Base-by-base conservation (phyloP, 1,284 basidiomycete species). In the Bjerkandera adusta region DNA sequence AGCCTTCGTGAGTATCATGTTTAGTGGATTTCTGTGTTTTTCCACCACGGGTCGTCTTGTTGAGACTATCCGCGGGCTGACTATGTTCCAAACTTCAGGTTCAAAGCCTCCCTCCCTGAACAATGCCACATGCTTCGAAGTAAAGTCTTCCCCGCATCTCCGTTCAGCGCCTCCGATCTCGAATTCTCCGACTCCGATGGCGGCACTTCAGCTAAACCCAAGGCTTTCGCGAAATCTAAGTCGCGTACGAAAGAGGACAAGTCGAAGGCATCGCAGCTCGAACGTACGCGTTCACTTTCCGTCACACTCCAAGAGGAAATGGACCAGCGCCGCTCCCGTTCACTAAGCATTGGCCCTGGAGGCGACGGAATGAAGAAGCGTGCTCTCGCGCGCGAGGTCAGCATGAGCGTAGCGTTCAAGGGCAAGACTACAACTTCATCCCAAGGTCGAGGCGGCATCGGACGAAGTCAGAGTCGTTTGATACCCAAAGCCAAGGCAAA, bases 361-460 rank as follows among this genome's bases (percentile, higher is more conserved):
- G n/a, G n/a, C n/a, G 55, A 61, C 0, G 52, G 62, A 34, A 66
- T 75, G 56, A 51, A 53, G 39, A 77, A 76, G 52, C 70, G 74
- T 6, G 63, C 73, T 3, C 62, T 86, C 15, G 77, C 73, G 47
- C 72, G 81, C 26, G 85, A 88, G 61, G 71, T 88, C 53, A 86
- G 81, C 63, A 88, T 88, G 85, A 80, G 78, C 11, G 75, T 81
- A 20, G 75, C 67, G 18, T 85, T 88, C 67, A 83, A 79, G 57
- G 54, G 55, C 35, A 63, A 60, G 46, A 43, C 41, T n/a, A 54
- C 48, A 21, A 7, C 27, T 11, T 6, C 39, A 16, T 8, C 13
- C 6, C 41, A n/a, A n/a, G n/a, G n/a, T n/a, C n/a, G n/a, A n/a
- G n/a, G n/a, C 30, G 30, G 16, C 16, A 18, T 12, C 41, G 18